Evolutionary conservation across 176 grass and related monocot species (phyloP), one percentile per base, ranked within the genome.

Genomic region (Raddia distichophylla): DNA sequence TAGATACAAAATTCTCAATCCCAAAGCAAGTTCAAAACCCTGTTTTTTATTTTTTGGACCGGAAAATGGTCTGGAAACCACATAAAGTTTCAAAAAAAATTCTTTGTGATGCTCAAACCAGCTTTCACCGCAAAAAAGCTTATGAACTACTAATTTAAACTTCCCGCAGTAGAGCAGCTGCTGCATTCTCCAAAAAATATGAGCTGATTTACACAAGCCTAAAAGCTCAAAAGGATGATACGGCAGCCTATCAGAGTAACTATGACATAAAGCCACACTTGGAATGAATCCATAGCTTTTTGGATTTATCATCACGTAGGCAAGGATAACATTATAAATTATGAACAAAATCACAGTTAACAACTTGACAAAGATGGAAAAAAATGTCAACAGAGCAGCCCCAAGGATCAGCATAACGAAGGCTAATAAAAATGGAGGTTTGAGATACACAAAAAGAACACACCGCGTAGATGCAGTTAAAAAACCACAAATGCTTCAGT

Each of bases 241-340:
- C 57, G 43, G 67, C 60, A 58, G 15, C 74, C 80, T 79, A 88
- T 88, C 86, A 83, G 74, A 88, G 93, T 90, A 94, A 94, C 93
- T 94, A 94, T 94, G 90, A 94, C 93, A 88, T 72, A 82, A 86
- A 80, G 90, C 78, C 68, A 88, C 90, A 87, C 51, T 58, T 94
- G 93, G 93, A 94, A 71, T 64, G 12, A 66, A 83, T 85, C 89
- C 93, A 90, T 92, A 81, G 87, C 89, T 80, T 80, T 79, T 82
- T 13, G 3, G 33, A 62, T 80, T 60, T 19, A 67, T 92, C 90
- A 67, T 89, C 90, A 89, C 54, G 14, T 83, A 86, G 90, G 17
- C 7, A 35, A 71, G 64, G 72, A 78, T 60, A 77, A 7, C 56
- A 20, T 46, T 7, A 69, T 0, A 49, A 0, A 42, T 51, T 18